These are phyloP conservation scores for Solanum etuberosum DNA, from an alignment of 257 asterid species.

Conservation along the genomic window DNA sequence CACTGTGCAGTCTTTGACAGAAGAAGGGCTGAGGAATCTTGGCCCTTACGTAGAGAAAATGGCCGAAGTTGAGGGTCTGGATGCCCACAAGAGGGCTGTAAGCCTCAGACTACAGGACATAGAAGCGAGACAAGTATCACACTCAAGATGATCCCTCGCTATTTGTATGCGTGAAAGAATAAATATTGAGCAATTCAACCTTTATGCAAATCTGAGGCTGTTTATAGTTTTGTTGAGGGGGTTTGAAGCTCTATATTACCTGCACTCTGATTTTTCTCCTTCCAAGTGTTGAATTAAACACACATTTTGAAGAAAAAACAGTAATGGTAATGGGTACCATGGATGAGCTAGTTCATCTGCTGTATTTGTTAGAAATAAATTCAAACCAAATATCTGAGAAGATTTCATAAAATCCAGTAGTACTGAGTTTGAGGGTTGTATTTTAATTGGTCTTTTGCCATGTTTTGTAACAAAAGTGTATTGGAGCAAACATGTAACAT, in stretches of 20 bases:
- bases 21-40: conserved; percentile 73
- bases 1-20: conserved; percentile 81
- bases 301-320: not conserved
- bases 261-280: not conserved
- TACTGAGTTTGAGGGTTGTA: not conserved
- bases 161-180: not conserved
- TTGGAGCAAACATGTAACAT: not conserved
- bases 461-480: not conserved
- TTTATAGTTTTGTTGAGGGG: not conserved
- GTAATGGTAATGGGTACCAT: not conserved
- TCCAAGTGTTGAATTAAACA: not conserved
- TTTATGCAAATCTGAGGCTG: not conserved
- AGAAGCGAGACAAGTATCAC: conserved; percentile 27
- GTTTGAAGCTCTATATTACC: not conserved
- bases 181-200: not conserved
- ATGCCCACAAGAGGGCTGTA: conserved; percentile 96
- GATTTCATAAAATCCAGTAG: not conserved
- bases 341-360: not conserved
- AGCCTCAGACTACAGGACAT: conserved; percentile 85
- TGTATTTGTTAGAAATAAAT: not conserved
- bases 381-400: not conserved
- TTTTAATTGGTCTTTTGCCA: not conserved
- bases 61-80: conserved; percentile 94
- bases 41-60: conserved; percentile 89
- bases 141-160: not conserved